These are phyloP conservation scores for Malassezia vespertilionis DNA, from an alignment of 1,284 basidiomycete genomes.

Conservation along the genomic window DNA sequence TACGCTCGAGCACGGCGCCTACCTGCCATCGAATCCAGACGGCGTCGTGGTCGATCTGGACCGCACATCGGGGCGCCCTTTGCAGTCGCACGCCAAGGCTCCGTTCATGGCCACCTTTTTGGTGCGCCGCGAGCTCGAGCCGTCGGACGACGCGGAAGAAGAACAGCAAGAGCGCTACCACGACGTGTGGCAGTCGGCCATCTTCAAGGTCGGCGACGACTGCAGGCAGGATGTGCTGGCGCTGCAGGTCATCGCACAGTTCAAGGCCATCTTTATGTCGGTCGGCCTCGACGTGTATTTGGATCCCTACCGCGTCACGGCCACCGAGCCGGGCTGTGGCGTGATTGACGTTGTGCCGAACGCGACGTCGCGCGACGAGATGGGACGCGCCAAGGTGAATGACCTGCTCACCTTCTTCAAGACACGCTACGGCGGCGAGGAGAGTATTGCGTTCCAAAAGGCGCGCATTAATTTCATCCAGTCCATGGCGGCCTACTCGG, in stretches of 20 bases:
- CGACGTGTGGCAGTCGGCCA: constrained; percentile 90
- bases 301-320: constrained; percentile 91
- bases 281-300: constrained; percentile 84
- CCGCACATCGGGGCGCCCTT: constrained; percentile 83
- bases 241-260: constrained; percentile 95
- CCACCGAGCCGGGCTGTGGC: constrained; percentile 93
- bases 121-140: constrained; percentile 54
- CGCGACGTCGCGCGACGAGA: constrained; percentile 94
- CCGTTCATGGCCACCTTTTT: constrained; percentile 99
- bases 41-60: constrained; percentile 92
- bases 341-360: constrained; percentile 98
- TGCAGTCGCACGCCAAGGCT: constrained; percentile 97
- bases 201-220: constrained; percentile 99
- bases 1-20: constrained; percentile 80
- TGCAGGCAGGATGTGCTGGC: constrained; percentile 96
- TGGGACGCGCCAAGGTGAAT: constrained; percentile 97
- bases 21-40: constrained; percentile 93
- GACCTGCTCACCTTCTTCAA: constrained; percentile 87
- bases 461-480: constrained; percentile 94
- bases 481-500: constrained; percentile 97
- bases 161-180: constrained; percentile 24
- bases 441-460: constrained; percentile 78
- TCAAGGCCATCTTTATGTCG: constrained; percentile 86
- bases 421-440: constrained; percentile 82
- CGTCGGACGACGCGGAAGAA: constrained; percentile 37